Percentiles rank a stretch among this genome's conserved stretches.
Conservation (phyloP, 176 grass and related monocot species). For the Carex kokanica region DNA sequence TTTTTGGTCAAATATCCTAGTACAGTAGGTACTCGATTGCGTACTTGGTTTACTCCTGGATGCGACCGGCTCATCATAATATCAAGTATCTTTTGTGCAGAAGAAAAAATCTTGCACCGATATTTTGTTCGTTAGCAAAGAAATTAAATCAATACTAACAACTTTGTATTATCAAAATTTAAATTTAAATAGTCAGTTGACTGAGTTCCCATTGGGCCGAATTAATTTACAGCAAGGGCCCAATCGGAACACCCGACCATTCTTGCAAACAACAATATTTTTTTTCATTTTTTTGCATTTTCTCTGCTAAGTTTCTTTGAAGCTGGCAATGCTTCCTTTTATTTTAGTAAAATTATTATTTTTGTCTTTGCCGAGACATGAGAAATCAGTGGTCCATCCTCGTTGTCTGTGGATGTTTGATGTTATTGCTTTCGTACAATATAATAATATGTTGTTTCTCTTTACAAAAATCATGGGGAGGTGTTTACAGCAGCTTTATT, state of each 20-base stretch:
- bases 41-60: not conserved
- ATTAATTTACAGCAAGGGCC: not conserved
- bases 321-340: not conserved
- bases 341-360: not conserved
- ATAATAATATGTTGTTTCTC: constrained; percentile 5
- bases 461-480: constrained; percentile 6
- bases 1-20: not conserved
- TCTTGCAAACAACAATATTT: not conserved
- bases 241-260: not conserved
- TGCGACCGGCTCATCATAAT: not conserved
- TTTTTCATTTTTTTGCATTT: not conserved
- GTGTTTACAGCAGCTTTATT: not conserved
- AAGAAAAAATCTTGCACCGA: not conserved
- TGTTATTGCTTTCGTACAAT: not conserved
- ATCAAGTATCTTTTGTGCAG: not conserved
- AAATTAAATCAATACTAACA: not conserved
- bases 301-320: not conserved
- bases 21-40: no score
- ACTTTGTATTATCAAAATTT: not conserved
- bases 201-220: not conserved
- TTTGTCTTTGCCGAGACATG: not conserved
- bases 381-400: not conserved
- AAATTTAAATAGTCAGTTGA: not conserved
- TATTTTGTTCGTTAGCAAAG: not conserved
- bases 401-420: not conserved